Conservation (phyloP, 495 filamentous ascomycete species). For the Evernia prunastri region DNA sequence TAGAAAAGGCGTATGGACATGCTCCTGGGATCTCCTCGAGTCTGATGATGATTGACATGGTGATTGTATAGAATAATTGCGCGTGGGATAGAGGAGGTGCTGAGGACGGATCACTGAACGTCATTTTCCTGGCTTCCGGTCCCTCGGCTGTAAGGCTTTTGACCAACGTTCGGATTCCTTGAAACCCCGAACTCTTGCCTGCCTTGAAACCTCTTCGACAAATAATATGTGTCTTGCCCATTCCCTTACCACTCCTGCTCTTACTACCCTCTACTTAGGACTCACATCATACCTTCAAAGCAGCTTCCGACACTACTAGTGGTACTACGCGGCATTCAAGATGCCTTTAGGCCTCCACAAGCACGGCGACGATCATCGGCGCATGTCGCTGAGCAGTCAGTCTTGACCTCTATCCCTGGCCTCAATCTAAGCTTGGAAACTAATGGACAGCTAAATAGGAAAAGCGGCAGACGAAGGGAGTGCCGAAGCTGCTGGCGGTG, state of each 20-base stretch:
- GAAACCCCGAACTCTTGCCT: neutral
- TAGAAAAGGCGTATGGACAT: neutral
- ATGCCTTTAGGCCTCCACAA: constrained; percentile 32
- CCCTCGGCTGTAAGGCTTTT: neutral
- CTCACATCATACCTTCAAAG: neutral
- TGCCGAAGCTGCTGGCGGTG: constrained; percentile 36
- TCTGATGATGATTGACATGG: neutral
- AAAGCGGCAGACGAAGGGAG: constrained; percentile 45
- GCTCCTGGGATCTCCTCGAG: neutral
- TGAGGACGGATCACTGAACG: constrained; percentile 1
- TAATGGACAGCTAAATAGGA: constrained; percentile 2
- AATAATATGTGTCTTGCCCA: neutral
- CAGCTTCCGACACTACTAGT: neutral
- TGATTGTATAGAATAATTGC: neutral
- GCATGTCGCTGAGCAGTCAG: constrained; percentile 36
- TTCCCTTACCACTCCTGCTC: neutral
- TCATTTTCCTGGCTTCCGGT: neutral
- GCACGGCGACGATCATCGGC: constrained; percentile 28
- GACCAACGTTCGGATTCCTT: neutral
- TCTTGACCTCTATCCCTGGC: neutral
- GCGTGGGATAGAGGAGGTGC: neutral
- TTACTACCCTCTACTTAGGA: neutral
- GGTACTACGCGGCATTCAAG: neutral
- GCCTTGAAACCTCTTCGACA: neutral
- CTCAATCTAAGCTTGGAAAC: neutral